Conservation (phyloP, 116 monocot genomes). For the Phalaenopsis hybrid region DNA sequence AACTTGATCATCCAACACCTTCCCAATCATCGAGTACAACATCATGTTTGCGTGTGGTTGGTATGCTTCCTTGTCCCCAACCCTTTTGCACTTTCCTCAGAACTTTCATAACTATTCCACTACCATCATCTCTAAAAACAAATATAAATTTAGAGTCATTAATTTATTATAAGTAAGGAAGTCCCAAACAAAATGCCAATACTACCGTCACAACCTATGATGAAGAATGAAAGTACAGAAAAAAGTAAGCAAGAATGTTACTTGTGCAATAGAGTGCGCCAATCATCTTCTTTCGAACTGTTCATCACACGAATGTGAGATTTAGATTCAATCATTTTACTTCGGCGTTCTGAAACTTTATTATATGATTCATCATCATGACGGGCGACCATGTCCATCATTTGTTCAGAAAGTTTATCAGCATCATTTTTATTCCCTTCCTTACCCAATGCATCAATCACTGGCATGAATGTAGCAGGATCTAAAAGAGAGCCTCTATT, state of each 20-base stretch:
- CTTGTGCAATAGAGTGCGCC: conserved; percentile 66
- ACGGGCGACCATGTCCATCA: conserved; percentile 73
- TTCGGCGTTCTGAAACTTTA: conserved; percentile 8
- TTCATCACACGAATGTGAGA: conserved; percentile 15
- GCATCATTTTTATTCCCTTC: conserved; percentile 63
- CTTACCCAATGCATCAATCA: conserved; percentile 61
- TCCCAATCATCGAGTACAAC: conserved; percentile 8
- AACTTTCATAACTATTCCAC: conserved; percentile 60
- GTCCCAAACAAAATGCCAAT: not conserved
- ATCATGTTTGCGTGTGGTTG: conserved; percentile 23
- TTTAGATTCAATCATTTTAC: conserved; percentile 10
- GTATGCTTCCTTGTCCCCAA: conserved; percentile 83
- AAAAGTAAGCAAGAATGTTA: conserved; percentile 11
- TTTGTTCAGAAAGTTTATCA: conserved; percentile 61
- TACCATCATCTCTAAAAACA: conserved; percentile 85
- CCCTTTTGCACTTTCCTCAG: conserved; percentile 81
- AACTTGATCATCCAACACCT: not conserved
- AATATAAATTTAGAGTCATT: not conserved
- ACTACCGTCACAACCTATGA: not conserved
- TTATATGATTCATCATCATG: conserved; percentile 26
- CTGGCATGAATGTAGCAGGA: conserved; percentile 72
- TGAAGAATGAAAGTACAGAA: not conserved
- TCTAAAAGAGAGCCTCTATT: conserved; percentile 55
- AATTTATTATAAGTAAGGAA: not conserved
- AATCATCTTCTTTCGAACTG: conserved; percentile 29